phyloP scores from a whole-genome alignment of 2,329 filamentous ascomycete species.

The Aureobasidium vineae region DNA sequence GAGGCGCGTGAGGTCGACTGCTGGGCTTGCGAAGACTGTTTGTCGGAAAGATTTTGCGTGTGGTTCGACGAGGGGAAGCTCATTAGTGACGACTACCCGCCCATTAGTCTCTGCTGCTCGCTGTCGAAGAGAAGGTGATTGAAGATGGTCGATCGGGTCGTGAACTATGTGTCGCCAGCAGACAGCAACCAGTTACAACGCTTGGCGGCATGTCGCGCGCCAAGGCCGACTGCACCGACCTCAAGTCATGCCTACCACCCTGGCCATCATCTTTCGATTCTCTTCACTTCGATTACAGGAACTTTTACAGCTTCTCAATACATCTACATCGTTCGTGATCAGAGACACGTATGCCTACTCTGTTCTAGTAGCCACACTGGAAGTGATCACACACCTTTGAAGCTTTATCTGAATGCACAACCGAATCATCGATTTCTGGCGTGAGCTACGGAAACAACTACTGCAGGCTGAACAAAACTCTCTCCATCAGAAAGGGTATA shows the following conservation, averaged over 20 bases:
- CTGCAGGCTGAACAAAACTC: neutral
- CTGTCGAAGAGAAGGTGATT: conserved; percentile 4
- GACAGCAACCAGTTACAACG: neutral
- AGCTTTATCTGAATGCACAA: neutral
- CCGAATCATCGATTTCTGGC: neutral
- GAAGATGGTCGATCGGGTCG: conserved; percentile 2
- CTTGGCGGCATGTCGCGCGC: neutral
- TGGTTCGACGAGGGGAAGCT: conserved; percentile 52
- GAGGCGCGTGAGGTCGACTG: conserved; percentile 39
- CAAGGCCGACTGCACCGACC: neutral
- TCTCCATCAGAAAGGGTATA: conserved; percentile 1
- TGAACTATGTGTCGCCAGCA: conserved; percentile 15
- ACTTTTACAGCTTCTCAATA: neutral
- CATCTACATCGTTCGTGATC: neutral
- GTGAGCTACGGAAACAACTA: neutral
- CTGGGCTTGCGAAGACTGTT: conserved; percentile 50
- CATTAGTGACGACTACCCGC: conserved; percentile 46
- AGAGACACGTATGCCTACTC: neutral
- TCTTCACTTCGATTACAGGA: neutral
- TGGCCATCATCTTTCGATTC: neutral
- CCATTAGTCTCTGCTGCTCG: conserved; percentile 32
- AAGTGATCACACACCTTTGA: neutral
- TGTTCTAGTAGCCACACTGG: neutral
- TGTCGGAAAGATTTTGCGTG: conserved; percentile 39
- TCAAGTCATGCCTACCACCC: neutral